A percentile compares a stretch with the other conserved stretches of the same genome.
phyloP scores from a whole-genome alignment of 208 protist genomes.

The Trypanosoma melophagium region DNA sequence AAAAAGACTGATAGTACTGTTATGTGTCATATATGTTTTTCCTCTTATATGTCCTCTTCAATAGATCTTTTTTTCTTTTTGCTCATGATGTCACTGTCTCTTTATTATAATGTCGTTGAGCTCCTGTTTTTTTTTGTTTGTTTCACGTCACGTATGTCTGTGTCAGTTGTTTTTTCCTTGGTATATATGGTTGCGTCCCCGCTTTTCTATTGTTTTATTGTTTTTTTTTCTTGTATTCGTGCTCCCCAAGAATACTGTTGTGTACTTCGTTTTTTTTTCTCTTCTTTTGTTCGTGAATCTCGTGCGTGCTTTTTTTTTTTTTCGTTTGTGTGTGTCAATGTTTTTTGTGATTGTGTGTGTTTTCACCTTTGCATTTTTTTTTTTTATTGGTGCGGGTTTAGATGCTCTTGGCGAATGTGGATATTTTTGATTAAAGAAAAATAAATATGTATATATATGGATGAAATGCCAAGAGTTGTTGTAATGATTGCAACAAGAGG shows the following conservation, averaged over 20 bases:
- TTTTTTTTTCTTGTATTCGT: slow-evolving; percentile 12
- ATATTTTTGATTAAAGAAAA: too few relatives aligned
- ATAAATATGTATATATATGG: too few relatives aligned
- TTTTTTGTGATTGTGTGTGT: not conserved
- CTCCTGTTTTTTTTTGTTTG: too few relatives aligned
- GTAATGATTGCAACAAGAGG: too few relatives aligned
- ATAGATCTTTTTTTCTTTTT: slow-evolving; percentile 1
- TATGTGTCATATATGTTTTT: too few relatives aligned
- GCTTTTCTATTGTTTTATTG: not conserved
- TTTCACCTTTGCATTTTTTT: not conserved
- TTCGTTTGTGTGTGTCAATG: not conserved
- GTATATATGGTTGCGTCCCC: too few relatives aligned
- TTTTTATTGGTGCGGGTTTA: not conserved
- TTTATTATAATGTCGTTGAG: too few relatives aligned
- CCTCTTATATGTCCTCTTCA: not conserved
- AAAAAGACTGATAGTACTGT: too few relatives aligned
- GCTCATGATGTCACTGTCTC: too few relatives aligned
- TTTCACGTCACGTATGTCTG: too few relatives aligned
- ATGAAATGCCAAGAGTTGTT: too few relatives aligned
- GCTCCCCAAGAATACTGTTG: not conserved
- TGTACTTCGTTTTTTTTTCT: slow-evolving; percentile 8
- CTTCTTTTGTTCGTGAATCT: not conserved
- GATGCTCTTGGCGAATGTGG: not conserved
- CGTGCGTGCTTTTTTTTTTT: not conserved
- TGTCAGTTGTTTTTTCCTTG: too few relatives aligned